Percentiles rank a stretch among this genome's conserved stretches.
These are phyloP conservation scores for Vanrija pseudolonga DNA, from an alignment of 1,284 basidiomycete species.

Conservation along the genomic window DNA sequence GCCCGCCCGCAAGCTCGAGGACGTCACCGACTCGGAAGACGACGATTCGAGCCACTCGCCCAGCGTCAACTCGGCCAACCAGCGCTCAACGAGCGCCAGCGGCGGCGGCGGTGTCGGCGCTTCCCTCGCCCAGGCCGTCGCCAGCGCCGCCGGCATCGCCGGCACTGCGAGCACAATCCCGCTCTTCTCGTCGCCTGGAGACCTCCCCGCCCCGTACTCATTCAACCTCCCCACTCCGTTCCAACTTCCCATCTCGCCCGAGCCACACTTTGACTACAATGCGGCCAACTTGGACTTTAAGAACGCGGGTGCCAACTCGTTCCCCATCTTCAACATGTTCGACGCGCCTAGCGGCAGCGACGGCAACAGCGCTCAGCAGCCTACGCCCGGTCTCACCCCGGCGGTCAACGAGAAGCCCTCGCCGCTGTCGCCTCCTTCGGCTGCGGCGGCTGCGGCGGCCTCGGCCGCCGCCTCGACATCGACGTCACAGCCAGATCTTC, in stretches of 20 bases:
- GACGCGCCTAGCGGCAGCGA: conserved; percentile 2
- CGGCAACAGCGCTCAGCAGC: not conserved
- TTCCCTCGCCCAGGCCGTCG: not conserved
- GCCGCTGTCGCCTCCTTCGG: conserved; percentile 7
- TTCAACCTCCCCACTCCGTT: conserved; percentile 42
- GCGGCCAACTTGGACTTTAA: conserved; percentile 7
- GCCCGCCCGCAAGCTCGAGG: conserved; percentile 16
- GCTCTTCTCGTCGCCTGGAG: conserved; percentile 17
- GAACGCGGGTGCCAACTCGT: not conserved
- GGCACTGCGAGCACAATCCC: conserved; percentile 4
- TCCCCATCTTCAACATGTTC: conserved; percentile 17
- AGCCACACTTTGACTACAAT: conserved; percentile 23
- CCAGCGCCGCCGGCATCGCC: not conserved
- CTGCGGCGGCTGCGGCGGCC: not conserved
- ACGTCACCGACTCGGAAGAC: conserved; percentile 25
- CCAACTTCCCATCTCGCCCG: conserved; percentile 35
- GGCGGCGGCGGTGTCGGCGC: not conserved
- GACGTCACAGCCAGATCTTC: conserved; percentile 38
- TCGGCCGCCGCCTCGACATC: conserved; percentile 3
- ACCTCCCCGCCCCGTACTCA: conserved; percentile 31
- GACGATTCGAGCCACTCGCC: not conserved
- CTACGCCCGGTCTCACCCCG: too few species aligned
- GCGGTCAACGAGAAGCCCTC: conserved; percentile 8
- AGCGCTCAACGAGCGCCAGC: not conserved
- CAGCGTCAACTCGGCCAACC: not conserved